Conservation (phyloP, 1,284 basidiomycete genomes). For the Neolentinus lepideus region DNA sequence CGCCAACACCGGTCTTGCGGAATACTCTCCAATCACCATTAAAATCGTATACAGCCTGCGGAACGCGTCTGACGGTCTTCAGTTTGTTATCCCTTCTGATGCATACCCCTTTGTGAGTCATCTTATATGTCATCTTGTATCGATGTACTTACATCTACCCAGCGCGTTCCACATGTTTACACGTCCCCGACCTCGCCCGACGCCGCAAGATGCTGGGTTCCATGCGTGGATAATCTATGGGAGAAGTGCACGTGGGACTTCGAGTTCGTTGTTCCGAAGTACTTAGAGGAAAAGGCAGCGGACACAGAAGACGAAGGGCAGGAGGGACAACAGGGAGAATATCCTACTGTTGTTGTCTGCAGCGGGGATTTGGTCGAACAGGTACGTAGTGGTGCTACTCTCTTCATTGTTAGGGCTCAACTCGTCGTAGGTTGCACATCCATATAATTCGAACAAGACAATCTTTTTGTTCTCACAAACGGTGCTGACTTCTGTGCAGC, state of each 20-base stretch:
- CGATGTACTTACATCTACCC: slow-evolving; percentile 11
- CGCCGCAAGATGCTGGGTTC: slow-evolving; percentile 93
- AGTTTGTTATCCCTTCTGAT: slow-evolving; percentile 78
- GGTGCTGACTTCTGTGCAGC: slow-evolving; percentile 88
- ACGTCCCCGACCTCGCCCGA: slow-evolving; percentile 87
- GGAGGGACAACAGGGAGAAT: slow-evolving; percentile 44
- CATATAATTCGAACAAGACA: slow-evolving; percentile 89
- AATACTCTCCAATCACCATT: slow-evolving; percentile 74
- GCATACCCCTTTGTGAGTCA: slow-evolving; percentile 76
- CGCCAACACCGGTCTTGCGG: slow-evolving; percentile 30
- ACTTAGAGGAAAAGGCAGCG: slow-evolving; percentile 59
- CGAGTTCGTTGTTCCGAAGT: slow-evolving; percentile 90
- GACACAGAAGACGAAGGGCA: slow-evolving; percentile 50
- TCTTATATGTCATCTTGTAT: background rate
- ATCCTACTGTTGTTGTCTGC: slow-evolving; percentile 82
- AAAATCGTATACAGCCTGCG: slow-evolving; percentile 76
- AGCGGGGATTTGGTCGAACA: slow-evolving; percentile 94
- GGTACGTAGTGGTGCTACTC: slow-evolving; percentile 33
- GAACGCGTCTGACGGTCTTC: slow-evolving; percentile 80
- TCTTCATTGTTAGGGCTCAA: slow-evolving; percentile 8
- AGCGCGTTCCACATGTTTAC: slow-evolving; percentile 92
- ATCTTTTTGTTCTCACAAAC: slow-evolving; percentile 93
- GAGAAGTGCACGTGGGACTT: slow-evolving; percentile 99
- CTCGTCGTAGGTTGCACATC: slow-evolving; percentile 74
- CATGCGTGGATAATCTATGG: slow-evolving; percentile 93